Evolutionary conservation across 495 filamentous ascomycete genomes (phyloP).

Genomic region (Aeminium ludgeri): DNA sequence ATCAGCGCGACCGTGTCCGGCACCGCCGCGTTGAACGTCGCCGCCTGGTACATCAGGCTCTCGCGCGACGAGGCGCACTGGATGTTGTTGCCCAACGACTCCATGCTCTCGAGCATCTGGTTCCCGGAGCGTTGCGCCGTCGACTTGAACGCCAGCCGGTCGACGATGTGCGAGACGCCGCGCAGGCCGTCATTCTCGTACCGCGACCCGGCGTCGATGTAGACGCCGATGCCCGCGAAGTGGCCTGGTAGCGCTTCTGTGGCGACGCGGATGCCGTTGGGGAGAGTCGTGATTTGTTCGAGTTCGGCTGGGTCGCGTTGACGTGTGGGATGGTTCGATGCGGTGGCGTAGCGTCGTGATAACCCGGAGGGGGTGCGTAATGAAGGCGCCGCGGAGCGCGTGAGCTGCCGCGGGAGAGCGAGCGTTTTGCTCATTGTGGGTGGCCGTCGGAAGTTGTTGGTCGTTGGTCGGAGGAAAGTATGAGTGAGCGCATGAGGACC

Average conservation of each 20-base stretch:
- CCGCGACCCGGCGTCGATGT: conserved; percentile 88
- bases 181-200: conserved; percentile 76
- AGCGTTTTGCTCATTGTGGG: conserved; percentile 7
- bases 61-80: conserved; percentile 92
- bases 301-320: conserved; percentile 58
- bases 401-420: conserved; percentile 2
- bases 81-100: conserved; percentile 81
- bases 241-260: conserved; percentile 90
- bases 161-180: conserved; percentile 91
- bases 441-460: conserved; percentile 1
- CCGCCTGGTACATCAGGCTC: conserved; percentile 96
- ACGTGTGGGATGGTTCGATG: neutral
- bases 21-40: conserved; percentile 90
- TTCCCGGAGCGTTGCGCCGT: conserved; percentile 56
- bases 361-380: neutral
- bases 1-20: conserved; percentile 67
- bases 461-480: too few species aligned
- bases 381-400: neutral
- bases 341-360: conserved; percentile 11
- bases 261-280: conserved; percentile 89
- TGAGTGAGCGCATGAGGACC: too few species aligned
- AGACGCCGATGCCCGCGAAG: conserved; percentile 91
- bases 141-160: conserved; percentile 90
- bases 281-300: conserved; percentile 72
- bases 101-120: conserved; percentile 71